These are phyloP conservation scores for Dictyostelium citrinum DNA, from an alignment of 78 protist genomes.

Conservation along the genomic window DNA sequence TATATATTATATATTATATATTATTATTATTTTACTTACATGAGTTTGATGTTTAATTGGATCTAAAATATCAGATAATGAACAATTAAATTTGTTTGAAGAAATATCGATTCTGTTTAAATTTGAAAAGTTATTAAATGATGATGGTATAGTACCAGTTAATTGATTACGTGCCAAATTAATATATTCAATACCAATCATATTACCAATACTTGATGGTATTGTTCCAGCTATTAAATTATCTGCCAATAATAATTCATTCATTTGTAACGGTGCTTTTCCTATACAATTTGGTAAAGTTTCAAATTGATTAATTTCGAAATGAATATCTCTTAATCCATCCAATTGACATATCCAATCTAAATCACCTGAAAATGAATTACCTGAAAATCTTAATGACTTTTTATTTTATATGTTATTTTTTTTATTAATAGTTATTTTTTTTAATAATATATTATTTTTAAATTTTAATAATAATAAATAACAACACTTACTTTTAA, in stretches of 20 bases:
- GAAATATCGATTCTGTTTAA: constrained; percentile 40
- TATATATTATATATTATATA: too few species aligned
- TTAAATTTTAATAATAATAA: neutral
- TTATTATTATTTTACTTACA: constrained; percentile 1
- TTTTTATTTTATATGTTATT: too few species aligned
- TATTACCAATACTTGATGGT: constrained; percentile 27
- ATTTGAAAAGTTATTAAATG: neutral
- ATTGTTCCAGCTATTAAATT: neutral
- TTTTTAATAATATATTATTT: too few species aligned
- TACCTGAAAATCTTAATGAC: constrained; percentile 42
- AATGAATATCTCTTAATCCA: neutral
- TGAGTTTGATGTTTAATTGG: constrained; percentile 22
- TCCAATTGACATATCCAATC: constrained; percentile 32
- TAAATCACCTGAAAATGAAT: constrained; percentile 9
- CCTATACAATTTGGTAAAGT: constrained; percentile 19
- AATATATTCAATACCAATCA: constrained; percentile 3
- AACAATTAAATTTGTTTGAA: constrained; percentile 45
- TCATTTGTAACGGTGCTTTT: neutral
- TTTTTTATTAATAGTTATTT: too few species aligned
- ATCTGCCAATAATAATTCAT: neutral
- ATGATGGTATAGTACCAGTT: constrained; percentile 11
- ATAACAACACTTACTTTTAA: neutral
- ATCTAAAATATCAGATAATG: constrained; percentile 32
- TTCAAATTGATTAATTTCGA: constrained; percentile 11
- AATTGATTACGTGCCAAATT: constrained; percentile 34